Conservation (phyloP, 768 basidiomycete species). For the Cyclocybe cylindracea region DNA sequence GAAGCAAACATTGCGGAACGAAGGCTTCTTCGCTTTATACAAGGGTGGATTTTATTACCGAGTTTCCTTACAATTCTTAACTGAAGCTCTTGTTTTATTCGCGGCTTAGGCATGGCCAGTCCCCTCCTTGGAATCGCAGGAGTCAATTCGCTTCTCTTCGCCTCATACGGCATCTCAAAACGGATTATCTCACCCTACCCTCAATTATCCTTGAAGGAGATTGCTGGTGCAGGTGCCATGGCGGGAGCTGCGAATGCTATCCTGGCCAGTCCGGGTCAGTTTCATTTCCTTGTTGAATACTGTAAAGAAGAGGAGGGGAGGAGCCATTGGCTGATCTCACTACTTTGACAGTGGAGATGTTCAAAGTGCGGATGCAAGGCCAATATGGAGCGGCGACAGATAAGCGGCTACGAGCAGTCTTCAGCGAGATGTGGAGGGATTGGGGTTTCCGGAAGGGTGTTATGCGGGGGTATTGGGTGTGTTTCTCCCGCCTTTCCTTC, state of each 20-base stretch:
- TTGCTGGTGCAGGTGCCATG: conserved; percentile 84
- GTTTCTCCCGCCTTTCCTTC: conserved; percentile 8
- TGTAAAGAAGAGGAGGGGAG: not conserved
- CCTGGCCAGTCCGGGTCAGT: conserved; percentile 83
- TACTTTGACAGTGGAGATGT: conserved; percentile 79
- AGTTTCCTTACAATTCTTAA: too few relatives aligned
- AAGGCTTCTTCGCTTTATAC: conserved; percentile 92
- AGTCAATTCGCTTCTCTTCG: conserved; percentile 94
- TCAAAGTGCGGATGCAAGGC: conserved; percentile 97
- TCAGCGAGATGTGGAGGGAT: conserved; percentile 80
- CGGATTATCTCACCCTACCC: conserved; percentile 89
- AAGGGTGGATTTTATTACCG: conserved; percentile 59
- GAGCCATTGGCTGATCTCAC: not conserved
- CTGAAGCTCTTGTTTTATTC: not conserved
- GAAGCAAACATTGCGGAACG: conserved; percentile 76
- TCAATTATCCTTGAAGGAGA: conserved; percentile 76
- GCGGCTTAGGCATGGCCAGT: conserved; percentile 77
- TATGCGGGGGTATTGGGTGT: conserved; percentile 97
- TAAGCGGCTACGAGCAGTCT: conserved; percentile 72
- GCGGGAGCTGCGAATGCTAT: conserved; percentile 91
- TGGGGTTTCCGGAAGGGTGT: conserved; percentile 88
- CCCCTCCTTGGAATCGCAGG: conserved; percentile 92
- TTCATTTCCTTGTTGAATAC: not conserved
- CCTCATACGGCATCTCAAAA: conserved; percentile 81
- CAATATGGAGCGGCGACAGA: conserved; percentile 85